phyloP scores from a whole-genome alignment of 2,329 filamentous ascomycete genomes.

The Davidsoniella virescens region DNA sequence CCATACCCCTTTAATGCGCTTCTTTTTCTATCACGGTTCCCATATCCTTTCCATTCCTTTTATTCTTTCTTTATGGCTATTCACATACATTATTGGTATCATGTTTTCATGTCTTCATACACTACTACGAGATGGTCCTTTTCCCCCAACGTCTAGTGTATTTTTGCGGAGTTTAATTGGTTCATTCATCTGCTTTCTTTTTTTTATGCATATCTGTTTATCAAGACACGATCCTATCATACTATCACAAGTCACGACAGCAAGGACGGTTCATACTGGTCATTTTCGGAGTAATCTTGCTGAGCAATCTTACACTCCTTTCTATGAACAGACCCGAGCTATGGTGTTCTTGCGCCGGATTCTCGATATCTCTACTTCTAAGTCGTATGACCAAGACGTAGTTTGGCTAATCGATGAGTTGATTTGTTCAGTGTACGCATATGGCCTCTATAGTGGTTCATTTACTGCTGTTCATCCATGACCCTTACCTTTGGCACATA shows the following conservation, averaged over 20 bases:
- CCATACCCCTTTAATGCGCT: background rate
- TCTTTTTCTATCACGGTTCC: background rate
- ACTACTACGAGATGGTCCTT: too few relatives aligned
- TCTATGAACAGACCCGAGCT: conserved; percentile 4
- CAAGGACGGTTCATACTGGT: conserved; percentile 3
- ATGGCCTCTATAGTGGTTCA: too few relatives aligned
- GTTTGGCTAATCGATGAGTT: too few relatives aligned
- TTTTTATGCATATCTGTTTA: background rate
- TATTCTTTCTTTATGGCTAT: too few relatives aligned
- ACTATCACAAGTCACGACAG: background rate
- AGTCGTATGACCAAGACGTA: too few relatives aligned
- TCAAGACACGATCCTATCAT: background rate
- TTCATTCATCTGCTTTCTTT: background rate
- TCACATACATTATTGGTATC: background rate
- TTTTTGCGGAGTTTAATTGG: background rate
- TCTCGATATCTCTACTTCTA: too few relatives aligned
- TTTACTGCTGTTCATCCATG: too few relatives aligned
- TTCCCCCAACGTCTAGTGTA: background rate
- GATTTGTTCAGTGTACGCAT: too few relatives aligned
- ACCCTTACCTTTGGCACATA: too few relatives aligned
- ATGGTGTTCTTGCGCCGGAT: background rate
- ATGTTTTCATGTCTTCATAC: background rate
- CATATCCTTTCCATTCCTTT: background rate
- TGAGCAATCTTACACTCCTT: background rate
- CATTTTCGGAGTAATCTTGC: background rate